Base-by-base conservation (phyloP, 495 filamentous ascomycete species). In the Beverwykella pulmonaria region DNA sequence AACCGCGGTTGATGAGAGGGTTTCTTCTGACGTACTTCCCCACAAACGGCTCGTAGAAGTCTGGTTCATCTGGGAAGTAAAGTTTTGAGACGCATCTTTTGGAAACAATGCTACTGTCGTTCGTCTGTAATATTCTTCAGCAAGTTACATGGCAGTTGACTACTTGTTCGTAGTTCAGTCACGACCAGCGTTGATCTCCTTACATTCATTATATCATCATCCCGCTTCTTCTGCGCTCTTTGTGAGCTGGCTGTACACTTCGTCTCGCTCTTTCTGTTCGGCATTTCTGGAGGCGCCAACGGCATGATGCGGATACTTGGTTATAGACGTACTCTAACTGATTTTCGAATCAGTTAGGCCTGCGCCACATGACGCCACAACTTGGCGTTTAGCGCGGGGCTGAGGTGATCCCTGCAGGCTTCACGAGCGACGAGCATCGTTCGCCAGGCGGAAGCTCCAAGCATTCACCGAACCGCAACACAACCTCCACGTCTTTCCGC, bases 21-120 rank as follows among this genome's bases (percentile, higher is more conserved):
- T 90, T 84, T 25, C 92, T 81, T 59, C 91, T 81, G 77, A 89
- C 86, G 53, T 89, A 88, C 75, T 93, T 95, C 71, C 86, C 87
- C 27, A 96, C 91, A 75, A 96, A 97, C 72, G 88, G 87, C 15
- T 89, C 87, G 68, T 94, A 92, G 80, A 92, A 95, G 72, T 92
- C 87, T 20, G 88, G 84, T 66, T 93, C 75, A 26, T 72, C 82
- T 59, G 85, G 76, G 59, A 88, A 88, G 76, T 96, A 97, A 20
- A 94, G 81, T 70, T 86, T 86, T 73, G 96, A 91, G 29, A 96
- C 92, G 69, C 90, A 92, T 63, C 92, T 83, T 74, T 97, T 97
- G 26, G 91, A 96, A 41, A 92, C 87, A 71, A 96, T 96, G 70
- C 89, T 92, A 76, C 89, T 91, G 74, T 86, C 91, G 73, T 97